Percentiles rank a stretch among this genome's conserved stretches.
Evolutionary conservation across 2,329 filamentous ascomycete genomes (phyloP).

Genomic region (Sclerotinia glacialis): DNA sequence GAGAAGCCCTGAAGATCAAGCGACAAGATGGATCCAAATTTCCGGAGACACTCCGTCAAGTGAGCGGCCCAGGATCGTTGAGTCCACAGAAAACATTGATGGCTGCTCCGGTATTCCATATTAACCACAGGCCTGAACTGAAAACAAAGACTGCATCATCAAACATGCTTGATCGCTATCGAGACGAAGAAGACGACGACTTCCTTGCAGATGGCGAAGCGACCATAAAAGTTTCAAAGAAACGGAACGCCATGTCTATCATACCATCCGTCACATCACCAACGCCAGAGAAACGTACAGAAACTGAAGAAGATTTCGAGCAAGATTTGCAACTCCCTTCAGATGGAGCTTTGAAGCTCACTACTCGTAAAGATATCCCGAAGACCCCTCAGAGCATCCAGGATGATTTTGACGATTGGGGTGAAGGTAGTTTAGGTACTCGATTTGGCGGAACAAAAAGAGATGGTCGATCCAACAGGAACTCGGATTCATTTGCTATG

Average conservation of each 20-base stretch:
- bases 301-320: conserved; percentile 65
- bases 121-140: conserved; percentile 32
- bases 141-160: conserved; percentile 36
- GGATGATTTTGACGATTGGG: conserved; percentile 88
- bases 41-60: conserved; percentile 65
- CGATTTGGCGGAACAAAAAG: conserved; percentile 83
- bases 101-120: conserved; percentile 37
- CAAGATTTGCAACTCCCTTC: conserved; percentile 69
- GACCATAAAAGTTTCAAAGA: conserved; percentile 68
- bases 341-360: conserved; percentile 61
- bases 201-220: conserved; percentile 61
- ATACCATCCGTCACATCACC: conserved; percentile 56
- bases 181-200: conserved; percentile 60
- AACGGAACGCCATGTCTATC: conserved; percentile 50
- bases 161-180: conserved; percentile 61
- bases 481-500: conserved; percentile 82
- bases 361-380: conserved; percentile 57
- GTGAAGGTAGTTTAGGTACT: conserved; percentile 87
- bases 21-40: conserved; percentile 58
- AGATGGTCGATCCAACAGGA: conserved; percentile 74
- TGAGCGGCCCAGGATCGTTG: conserved; percentile 48
- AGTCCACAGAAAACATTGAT: conserved; percentile 51
- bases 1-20: conserved; percentile 62
- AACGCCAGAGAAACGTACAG: conserved; percentile 47
- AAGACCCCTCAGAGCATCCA: conserved; percentile 58